These are phyloP conservation scores for Pleurotus ostreatus DNA, from an alignment of 768 basidiomycete species.

Conservation along the genomic window DNA sequence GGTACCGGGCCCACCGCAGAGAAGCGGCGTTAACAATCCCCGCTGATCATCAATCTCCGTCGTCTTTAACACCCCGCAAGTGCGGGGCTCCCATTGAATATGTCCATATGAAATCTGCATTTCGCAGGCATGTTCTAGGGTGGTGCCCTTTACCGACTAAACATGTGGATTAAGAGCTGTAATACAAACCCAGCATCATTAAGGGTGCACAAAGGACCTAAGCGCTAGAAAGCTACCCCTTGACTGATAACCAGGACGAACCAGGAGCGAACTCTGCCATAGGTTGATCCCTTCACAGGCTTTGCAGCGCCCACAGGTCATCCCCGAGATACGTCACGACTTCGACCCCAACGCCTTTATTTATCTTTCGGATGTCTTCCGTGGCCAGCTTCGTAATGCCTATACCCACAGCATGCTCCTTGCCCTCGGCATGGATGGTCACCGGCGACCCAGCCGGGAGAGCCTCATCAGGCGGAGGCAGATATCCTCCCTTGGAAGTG, in stretches of 20 bases:
- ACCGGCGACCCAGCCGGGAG: conserved; percentile 74
- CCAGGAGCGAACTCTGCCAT: background rate
- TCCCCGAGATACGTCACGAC: conserved; percentile 84
- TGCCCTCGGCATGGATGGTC: conserved; percentile 94
- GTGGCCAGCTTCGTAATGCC: conserved; percentile 79
- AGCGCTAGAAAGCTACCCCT: too few relatives aligned
- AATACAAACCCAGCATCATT: background rate
- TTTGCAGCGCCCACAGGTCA: conserved; percentile 74
- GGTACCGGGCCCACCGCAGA: background rate
- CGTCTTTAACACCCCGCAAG: background rate
- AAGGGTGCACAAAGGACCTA: too few relatives aligned
- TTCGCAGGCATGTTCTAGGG: background rate
- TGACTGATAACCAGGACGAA: background rate
- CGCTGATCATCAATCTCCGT: background rate
- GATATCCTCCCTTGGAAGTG: conserved; percentile 85
- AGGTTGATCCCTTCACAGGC: conserved; percentile 37
- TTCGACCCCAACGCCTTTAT: conserved; percentile 90
- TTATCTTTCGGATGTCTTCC: conserved; percentile 86
- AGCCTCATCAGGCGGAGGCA: conserved; percentile 69
- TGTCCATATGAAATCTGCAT: background rate
- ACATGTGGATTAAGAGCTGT: background rate
- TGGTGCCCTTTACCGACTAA: background rate
- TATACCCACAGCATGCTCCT: conserved; percentile 85
- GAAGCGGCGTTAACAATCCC: conserved; percentile 2
- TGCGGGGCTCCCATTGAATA: background rate